Evolutionary conservation across 2,329 filamentous ascomycete genomes (phyloP), one percentile per base, ranked within the genome.

Genomic region (Venturia aucupariae): DNA sequence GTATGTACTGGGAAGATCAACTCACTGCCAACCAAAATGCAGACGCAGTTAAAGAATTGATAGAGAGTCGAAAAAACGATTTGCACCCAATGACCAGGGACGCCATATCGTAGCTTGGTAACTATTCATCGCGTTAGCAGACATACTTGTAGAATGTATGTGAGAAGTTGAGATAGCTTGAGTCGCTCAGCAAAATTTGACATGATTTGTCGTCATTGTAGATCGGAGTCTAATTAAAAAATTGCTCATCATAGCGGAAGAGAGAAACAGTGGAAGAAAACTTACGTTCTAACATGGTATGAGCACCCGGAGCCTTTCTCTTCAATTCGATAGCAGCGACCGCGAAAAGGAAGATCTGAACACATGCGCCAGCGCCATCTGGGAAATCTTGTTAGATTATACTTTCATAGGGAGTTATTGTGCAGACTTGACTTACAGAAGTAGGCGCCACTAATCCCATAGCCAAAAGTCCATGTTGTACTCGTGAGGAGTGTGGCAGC

Each of bases 261-360:
- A 10, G 19, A 3, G 22, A 10, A 35, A 11, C 2, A 22, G 4
- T 32, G 13, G 24, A 27, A 57, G 19, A 8, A 19, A 5, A 57
- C 51, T 32, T 57, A 57, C 51, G 27, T 22, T 79, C 77, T 8
- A 75, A 74, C 65, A 77, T 77, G 1, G 77, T 78, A 66, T 79
- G 77, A 1, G 75, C 75, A 13, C 74, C 73, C 0, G 77, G 75
- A 1, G 75, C 73, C 61, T 75, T 72, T 4, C 70, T 67, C 67
- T 79, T 79, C 68, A 78, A 74, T 66, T 78, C 75, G 65, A 77
- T 73, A 4, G 77, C 75, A 44, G 78, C 74, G n/a, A 78, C 63
- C 2, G 75, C 70, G 62, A 79, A 79, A 2, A 78, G 68, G 2
- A 78, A 69, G 62, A 76, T 66, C 78, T 77, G 76, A 76, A 60